These are phyloP conservation scores for Taxawa tesnikishii DNA, from an alignment of 2,329 filamentous ascomycete species.

Conservation along the genomic window DNA sequence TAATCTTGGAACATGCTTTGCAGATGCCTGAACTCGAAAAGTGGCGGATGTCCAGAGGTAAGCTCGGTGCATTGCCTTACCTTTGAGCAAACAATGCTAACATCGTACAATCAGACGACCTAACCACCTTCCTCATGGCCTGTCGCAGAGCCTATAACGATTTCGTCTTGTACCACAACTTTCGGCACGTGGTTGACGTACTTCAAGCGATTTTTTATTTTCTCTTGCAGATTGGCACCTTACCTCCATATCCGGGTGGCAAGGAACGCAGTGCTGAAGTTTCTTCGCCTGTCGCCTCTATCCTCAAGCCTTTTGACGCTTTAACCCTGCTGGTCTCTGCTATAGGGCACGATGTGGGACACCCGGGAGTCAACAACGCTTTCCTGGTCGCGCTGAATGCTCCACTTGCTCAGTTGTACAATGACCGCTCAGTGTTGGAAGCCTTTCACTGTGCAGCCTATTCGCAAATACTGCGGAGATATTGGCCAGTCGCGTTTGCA, in stretches of 20 bases:
- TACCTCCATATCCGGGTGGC: constrained; percentile 51
- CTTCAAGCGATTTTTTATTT: constrained; percentile 86
- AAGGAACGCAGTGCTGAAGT: constrained; percentile 15
- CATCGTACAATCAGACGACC: constrained; percentile 46
- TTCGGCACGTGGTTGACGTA: constrained; percentile 92
- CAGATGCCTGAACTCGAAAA: constrained; percentile 66
- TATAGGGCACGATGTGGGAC: constrained; percentile 96
- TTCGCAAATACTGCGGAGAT: constrained; percentile 82
- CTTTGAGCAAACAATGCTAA: constrained; percentile 10
- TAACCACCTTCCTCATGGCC: constrained; percentile 75
- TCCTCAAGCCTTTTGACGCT: constrained; percentile 79
- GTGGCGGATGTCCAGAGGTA: constrained; percentile 70
- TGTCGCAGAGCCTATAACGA: constrained; percentile 91
- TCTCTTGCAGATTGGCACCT: constrained; percentile 62
- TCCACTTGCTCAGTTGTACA: constrained; percentile 87
- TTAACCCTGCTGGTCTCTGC: constrained; percentile 83
- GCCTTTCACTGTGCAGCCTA: constrained; percentile 97
- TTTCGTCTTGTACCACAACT: constrained; percentile 96
- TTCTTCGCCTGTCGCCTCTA: constrained; percentile 47
- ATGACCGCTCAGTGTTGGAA: constrained; percentile 91
- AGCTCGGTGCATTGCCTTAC: constrained; percentile 22
- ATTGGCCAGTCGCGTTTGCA: constrained; percentile 78
- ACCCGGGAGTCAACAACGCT: constrained; percentile 95
- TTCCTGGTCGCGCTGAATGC: constrained; percentile 88
- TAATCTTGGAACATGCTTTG: constrained; percentile 85